Evolutionary conservation across 176 grass and related monocot species (phyloP).

Genomic region (Coix lacrymajobi): DNA sequence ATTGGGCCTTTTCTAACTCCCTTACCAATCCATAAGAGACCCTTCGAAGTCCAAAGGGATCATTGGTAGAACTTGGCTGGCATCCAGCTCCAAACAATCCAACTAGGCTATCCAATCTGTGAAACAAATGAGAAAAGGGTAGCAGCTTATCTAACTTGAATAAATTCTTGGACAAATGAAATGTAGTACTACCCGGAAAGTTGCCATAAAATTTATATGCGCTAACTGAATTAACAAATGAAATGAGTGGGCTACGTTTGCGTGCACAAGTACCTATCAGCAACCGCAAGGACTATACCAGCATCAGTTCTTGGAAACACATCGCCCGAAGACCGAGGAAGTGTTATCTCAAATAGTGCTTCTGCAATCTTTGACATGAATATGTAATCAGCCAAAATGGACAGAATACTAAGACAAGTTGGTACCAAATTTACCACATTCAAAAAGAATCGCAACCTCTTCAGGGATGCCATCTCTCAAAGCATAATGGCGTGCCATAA

Average conservation of each 20-base stretch:
- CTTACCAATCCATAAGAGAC: slow-evolving; percentile 89
- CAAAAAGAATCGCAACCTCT: slow-evolving; percentile 39
- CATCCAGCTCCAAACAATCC: slow-evolving; percentile 98
- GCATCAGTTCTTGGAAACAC: slow-evolving; percentile 83
- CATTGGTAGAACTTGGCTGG: slow-evolving; percentile 89
- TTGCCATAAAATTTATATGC: not conserved
- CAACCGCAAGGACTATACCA: slow-evolving; percentile 79
- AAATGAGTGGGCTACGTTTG: not conserved
- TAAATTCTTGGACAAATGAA: not conserved
- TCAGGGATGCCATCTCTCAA: slow-evolving; percentile 67
- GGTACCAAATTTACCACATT: not conserved
- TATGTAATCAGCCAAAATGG: slow-evolving; percentile 30
- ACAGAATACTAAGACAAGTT: not conserved
- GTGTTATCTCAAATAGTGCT: slow-evolving; percentile 84
- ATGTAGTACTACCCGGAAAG: not conserved
- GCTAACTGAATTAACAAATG: not conserved
- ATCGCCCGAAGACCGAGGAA: slow-evolving; percentile 89
- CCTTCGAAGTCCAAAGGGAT: slow-evolving; percentile 88
- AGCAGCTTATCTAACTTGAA: not conserved
- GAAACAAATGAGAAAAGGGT: not conserved
- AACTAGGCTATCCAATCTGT: slow-evolving; percentile 93
- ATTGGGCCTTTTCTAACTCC: slow-evolving; percentile 7
- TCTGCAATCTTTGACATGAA: slow-evolving; percentile 74
- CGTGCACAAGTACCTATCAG: slow-evolving; percentile 56
- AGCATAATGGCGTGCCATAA: slow-evolving; percentile 94